Percentiles rank a stretch among this genome's conserved stretches.
phyloP scores from a whole-genome alignment of 345 rosid species.

The Eucalyptus melliodora region DNA sequence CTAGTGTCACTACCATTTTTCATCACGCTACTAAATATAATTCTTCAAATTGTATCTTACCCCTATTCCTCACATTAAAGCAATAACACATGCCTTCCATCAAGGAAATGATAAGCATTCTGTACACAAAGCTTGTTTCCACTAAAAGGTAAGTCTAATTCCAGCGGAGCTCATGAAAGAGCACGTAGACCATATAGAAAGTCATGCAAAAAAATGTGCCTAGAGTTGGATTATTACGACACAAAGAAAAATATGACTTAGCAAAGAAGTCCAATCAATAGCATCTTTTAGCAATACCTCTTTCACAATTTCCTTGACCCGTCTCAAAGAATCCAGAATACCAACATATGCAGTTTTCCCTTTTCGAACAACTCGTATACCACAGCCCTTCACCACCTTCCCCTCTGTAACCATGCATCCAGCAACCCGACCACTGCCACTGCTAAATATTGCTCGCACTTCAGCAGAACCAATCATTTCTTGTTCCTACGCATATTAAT shows the following conservation, averaged over 20 bases:
- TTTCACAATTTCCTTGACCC: conserved; percentile 84
- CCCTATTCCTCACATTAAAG: neutral
- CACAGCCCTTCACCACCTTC: conserved; percentile 75
- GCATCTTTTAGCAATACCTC: conserved; percentile 44
- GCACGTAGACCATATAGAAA: neutral
- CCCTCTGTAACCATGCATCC: conserved; percentile 98
- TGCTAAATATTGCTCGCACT: conserved; percentile 86
- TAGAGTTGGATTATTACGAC: neutral
- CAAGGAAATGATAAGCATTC: neutral
- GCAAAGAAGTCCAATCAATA: neutral
- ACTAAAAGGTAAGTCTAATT: neutral
- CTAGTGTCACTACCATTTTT: neutral
- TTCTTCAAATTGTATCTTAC: neutral
- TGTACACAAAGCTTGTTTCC: neutral
- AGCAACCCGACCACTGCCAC: conserved; percentile 98
- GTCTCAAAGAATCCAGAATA: conserved; percentile 69
- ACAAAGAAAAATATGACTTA: neutral
- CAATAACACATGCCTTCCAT: neutral
- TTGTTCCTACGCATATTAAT: conserved; percentile 51
- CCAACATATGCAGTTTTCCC: conserved; percentile 59
- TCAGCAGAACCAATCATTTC: conserved; percentile 74
- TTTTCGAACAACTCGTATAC: conserved; percentile 63
- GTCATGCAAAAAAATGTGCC: neutral
- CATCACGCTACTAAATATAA: neutral
- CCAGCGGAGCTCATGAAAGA: neutral